Evolutionary conservation across 129 eudicot species (phyloP).

Genomic region (Tagetes erecta): DNA sequence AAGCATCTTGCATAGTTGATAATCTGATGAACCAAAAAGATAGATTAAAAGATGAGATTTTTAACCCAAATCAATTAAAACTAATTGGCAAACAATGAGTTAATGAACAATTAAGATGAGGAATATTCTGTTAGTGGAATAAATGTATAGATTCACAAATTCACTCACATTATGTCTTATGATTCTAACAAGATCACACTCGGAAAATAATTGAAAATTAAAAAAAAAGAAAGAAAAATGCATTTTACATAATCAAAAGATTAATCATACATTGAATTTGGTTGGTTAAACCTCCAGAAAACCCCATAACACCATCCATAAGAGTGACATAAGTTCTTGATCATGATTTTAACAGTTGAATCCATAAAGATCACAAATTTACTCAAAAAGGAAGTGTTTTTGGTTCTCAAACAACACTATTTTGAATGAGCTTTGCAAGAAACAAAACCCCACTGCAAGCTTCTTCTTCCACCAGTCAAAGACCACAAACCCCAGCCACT

Average conservation of each 20-base stretch:
- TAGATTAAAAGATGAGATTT: neutral
- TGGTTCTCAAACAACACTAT: neutral
- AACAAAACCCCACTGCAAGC: neutral
- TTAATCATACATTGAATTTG: constrained; percentile 54
- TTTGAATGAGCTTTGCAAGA: constrained; percentile 23
- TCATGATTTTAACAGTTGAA: constrained; percentile 44
- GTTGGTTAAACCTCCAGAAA: constrained; percentile 87
- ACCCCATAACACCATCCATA: constrained; percentile 95
- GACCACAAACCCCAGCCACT: constrained; percentile 11
- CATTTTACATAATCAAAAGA: too few relatives aligned
- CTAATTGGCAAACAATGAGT: constrained; percentile 1
- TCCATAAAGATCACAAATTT: constrained; percentile 28
- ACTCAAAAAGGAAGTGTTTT: neutral
- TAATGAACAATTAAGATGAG: constrained; percentile 27
- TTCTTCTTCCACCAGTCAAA: too few relatives aligned
- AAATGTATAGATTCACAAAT: constrained; percentile 35
- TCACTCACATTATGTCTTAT: constrained; percentile 36
- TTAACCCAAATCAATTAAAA: constrained; percentile 16
- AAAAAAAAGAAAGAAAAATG: neutral
- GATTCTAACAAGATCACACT: constrained; percentile 33
- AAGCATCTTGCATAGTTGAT: constrained; percentile 71
- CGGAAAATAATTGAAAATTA: too few relatives aligned
- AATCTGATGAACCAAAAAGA: constrained; percentile 40
- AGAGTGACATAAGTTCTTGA: constrained; percentile 58
- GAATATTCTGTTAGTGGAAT: constrained; percentile 33